Evolutionary conservation across 305 asterid species (phyloP).

Genomic region (Fraxinus velutina): DNA sequence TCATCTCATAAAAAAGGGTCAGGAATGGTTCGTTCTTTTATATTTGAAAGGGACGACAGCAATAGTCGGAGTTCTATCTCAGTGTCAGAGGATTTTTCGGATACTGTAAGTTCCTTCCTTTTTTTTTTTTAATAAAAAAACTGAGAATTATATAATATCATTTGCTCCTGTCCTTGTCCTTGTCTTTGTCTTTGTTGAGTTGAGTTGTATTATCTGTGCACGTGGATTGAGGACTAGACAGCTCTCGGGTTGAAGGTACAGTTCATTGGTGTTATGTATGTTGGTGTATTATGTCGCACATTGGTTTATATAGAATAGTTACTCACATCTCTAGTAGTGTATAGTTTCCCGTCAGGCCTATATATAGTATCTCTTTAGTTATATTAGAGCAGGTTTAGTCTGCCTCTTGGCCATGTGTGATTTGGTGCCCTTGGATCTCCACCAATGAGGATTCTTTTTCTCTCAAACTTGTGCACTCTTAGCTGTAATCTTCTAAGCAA

Average conservation of each 20-base stretch:
- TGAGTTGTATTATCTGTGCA: background rate
- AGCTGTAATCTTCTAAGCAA: background rate
- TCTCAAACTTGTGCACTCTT: background rate
- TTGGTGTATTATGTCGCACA: background rate
- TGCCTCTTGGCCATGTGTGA: background rate
- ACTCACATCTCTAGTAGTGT: background rate
- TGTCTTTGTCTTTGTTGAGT: background rate
- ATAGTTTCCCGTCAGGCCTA: background rate
- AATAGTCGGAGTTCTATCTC: constrained; percentile 71
- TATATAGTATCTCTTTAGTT: background rate
- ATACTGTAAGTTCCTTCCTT: constrained; percentile 44
- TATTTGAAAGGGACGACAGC: constrained; percentile 89
- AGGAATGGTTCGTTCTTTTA: constrained; percentile 60
- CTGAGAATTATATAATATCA: background rate
- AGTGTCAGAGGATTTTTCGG: constrained; percentile 58
- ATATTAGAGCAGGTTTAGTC: background rate
- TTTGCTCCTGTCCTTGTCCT: background rate
- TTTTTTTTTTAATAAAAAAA: constrained; percentile 17
- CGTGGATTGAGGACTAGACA: background rate
- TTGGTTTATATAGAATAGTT: background rate
- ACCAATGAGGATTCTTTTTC: background rate
- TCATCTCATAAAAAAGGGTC: constrained; percentile 66
- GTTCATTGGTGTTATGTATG: background rate
- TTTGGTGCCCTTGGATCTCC: background rate
- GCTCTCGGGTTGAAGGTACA: background rate